Percentiles rank a stretch among this genome's conserved stretches.
These are phyloP conservation scores for Platanus orientalis DNA, from an alignment of 164 flowering plant genomes.

Conservation along the genomic window DNA sequence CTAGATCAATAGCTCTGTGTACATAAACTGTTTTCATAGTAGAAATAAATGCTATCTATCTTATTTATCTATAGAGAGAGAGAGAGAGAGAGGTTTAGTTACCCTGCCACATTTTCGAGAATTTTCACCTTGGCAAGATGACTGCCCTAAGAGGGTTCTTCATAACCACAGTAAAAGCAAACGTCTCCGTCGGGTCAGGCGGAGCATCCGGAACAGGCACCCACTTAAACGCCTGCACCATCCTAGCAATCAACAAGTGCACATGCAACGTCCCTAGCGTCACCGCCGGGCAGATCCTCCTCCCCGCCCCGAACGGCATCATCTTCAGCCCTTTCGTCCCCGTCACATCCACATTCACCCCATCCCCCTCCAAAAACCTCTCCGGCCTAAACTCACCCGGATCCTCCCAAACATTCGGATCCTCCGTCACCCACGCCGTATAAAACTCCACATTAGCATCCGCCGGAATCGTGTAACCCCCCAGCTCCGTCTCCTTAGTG, in stretches of 20 bases:
- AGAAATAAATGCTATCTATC: too few relatives aligned
- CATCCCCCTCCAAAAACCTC: constrained; percentile 69
- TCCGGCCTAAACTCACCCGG: constrained; percentile 80
- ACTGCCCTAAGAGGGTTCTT: constrained; percentile 76
- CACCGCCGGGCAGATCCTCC: constrained; percentile 86
- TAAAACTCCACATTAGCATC: constrained; percentile 68
- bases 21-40: too few relatives aligned
- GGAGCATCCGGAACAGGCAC: constrained; percentile 44
- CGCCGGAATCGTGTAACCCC: constrained; percentile 66
- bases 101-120: too few relatives aligned
- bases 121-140: constrained; percentile 57
- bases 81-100: too few relatives aligned
- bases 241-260: constrained; percentile 56
- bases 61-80: too few relatives aligned
- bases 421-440: constrained; percentile 77
- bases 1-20: too few relatives aligned
- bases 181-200: constrained; percentile 83
- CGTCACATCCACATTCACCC: constrained; percentile 69
- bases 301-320: constrained; percentile 88
- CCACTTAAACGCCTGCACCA: constrained; percentile 89
- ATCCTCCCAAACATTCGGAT: constrained; percentile 63
- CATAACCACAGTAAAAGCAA: constrained; percentile 90
- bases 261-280: constrained; percentile 66
- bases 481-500: constrained; percentile 52
- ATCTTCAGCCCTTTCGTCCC: constrained; percentile 65